A percentile compares a stretch with the other conserved stretches of the same genome.
Evolutionary conservation across 805 yeast species (phyloP).

Genomic region (Myxozyma monticola): DNA sequence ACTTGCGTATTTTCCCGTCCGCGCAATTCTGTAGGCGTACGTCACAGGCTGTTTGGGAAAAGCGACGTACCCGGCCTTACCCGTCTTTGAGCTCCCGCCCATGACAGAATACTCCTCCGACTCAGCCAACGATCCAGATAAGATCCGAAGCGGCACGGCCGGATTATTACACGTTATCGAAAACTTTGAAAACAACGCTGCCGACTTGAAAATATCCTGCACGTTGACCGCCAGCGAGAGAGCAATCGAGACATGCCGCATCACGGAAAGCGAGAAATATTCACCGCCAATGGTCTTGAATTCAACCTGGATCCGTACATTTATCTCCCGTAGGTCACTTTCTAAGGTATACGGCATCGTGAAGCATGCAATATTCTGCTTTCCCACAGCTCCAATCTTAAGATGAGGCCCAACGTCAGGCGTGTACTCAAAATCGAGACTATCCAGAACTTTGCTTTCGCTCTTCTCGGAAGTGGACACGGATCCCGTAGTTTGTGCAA

Average conservation of each 20-base stretch:
- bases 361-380: slow-evolving; percentile 20
- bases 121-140: slow-evolving; percentile 45
- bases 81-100: slow-evolving; percentile 22
- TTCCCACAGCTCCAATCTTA: slow-evolving; percentile 6
- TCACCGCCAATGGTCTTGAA: slow-evolving; percentile 31
- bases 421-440: background rate
- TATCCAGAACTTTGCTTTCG: background rate
- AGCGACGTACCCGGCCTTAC: slow-evolving; percentile 45
- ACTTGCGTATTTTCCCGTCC: slow-evolving; percentile 20
- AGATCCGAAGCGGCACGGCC: slow-evolving; percentile 55
- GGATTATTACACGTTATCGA: slow-evolving; percentile 60
- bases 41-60: slow-evolving; percentile 71
- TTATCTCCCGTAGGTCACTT: slow-evolving; percentile 27
- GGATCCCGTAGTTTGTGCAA: slow-evolving; percentile 6
- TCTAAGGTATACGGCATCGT: slow-evolving; percentile 38
- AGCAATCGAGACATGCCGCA: slow-evolving; percentile 32
- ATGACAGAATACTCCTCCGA: slow-evolving; percentile 36
- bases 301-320: slow-evolving; percentile 32
- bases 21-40: slow-evolving; percentile 56
- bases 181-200: slow-evolving; percentile 63
- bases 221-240: slow-evolving; percentile 72
- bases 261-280: slow-evolving; percentile 30
- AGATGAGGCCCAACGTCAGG: slow-evolving; percentile 3
- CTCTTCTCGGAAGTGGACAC: background rate
- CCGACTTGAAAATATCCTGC: slow-evolving; percentile 68